Evolutionary conservation across 2,329 filamentous ascomycete species (phyloP).

Genomic region (Neonectria faginata): DNA sequence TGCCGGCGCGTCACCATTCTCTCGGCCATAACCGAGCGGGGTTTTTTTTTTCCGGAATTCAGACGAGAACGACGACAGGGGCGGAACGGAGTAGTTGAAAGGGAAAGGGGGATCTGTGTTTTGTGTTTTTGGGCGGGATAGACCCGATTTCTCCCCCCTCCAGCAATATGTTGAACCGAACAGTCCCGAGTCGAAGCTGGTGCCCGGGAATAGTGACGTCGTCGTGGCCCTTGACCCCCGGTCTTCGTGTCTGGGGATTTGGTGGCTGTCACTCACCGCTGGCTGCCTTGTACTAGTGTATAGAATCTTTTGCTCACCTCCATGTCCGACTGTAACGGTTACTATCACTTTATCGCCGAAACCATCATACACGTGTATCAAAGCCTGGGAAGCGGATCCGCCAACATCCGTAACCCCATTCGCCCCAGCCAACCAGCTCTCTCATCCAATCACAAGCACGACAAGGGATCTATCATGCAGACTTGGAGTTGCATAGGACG

Average conservation of each 20-base stretch:
- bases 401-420: not conserved
- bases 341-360: not conserved
- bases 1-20: slow-evolving; percentile 17
- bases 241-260: slow-evolving; percentile 1
- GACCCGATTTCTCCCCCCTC: slow-evolving; percentile 18
- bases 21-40: slow-evolving; percentile 1
- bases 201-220: slow-evolving; percentile 1
- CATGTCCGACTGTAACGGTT: not conserved
- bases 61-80: slow-evolving; percentile 4
- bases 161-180: slow-evolving; percentile 1
- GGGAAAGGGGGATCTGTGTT: slow-evolving; percentile 5
- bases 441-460: not conserved
- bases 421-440: not conserved
- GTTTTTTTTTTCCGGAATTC: not conserved
- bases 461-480: not conserved
- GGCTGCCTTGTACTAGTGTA: slow-evolving; percentile 53
- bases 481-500: not conserved
- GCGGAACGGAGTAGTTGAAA: not conserved
- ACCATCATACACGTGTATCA: not conserved
- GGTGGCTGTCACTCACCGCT: slow-evolving; percentile 34
- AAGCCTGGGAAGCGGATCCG: not conserved
- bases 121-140: slow-evolving; percentile 9
- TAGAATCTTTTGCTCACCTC: slow-evolving; percentile 46
- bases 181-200: slow-evolving; percentile 15
- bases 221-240: slow-evolving; percentile 4